phyloP scores from a whole-genome alignment of 2,329 filamentous ascomycete species.

The Lachnum nothofagi region DNA sequence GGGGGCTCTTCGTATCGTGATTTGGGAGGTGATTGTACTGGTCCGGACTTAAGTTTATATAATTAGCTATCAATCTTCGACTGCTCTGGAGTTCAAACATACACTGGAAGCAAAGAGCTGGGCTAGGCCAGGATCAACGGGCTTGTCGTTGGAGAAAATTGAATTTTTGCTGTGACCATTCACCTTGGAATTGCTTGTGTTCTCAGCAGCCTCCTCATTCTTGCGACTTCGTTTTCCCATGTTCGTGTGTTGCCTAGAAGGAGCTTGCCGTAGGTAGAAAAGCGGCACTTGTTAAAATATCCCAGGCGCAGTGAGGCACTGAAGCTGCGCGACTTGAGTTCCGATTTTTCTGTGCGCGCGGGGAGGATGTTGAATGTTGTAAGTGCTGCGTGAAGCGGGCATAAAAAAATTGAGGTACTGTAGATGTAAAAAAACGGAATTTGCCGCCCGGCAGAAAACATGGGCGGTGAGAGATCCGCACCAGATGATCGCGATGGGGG shows the following conservation, averaged over 20 bases:
- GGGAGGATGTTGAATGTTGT: too few relatives aligned
- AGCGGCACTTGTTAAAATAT: not conserved
- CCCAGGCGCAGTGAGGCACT: too few relatives aligned
- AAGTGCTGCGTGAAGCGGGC: too few relatives aligned
- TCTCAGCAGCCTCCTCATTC: conserved; percentile 20
- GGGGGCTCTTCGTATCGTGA: conserved; percentile 33
- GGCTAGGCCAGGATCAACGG: conserved; percentile 63
- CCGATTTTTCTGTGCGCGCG: too few relatives aligned
- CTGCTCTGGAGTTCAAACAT: conserved; percentile 37
- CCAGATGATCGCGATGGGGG: not conserved
- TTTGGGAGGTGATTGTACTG: conserved; percentile 33
- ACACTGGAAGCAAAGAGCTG: conserved; percentile 70
- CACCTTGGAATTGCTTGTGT: conserved; percentile 16
- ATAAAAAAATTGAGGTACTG: too few relatives aligned
- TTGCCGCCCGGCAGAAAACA: too few relatives aligned
- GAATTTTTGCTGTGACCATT: conserved; percentile 27
- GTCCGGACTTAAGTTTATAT: conserved; percentile 28
- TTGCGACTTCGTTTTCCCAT: conserved; percentile 32
- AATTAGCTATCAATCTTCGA: not conserved
- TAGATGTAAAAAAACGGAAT: too few relatives aligned
- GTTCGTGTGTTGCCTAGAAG: conserved; percentile 5
- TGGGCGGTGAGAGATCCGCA: not conserved
- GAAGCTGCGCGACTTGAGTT: too few relatives aligned
- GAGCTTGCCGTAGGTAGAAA: too few relatives aligned
- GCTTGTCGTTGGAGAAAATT: conserved; percentile 38